Conservation (phyloP, 305 asterid species). For the Striga hermonthica region DNA sequence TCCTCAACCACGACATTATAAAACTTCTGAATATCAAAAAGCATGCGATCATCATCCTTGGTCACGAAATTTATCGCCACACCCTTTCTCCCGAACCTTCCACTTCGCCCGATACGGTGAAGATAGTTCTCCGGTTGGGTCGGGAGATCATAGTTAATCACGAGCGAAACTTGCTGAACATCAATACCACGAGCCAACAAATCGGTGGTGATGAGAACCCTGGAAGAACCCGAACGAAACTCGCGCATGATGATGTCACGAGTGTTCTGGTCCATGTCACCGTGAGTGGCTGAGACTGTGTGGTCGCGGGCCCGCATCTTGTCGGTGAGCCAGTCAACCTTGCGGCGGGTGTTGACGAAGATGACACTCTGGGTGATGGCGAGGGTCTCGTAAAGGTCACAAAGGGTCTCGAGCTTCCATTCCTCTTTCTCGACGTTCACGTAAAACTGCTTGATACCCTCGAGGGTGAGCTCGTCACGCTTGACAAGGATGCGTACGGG, state of each 20-base stretch:
- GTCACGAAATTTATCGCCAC: slow-evolving; percentile 87
- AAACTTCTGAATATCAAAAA: slow-evolving; percentile 68
- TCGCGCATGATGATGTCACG: slow-evolving; percentile 88
- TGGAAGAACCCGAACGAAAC: slow-evolving; percentile 84
- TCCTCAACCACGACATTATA: slow-evolving; percentile 74
- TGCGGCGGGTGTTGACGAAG: slow-evolving; percentile 88
- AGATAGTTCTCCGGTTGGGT: slow-evolving; percentile 93
- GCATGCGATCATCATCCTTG: slow-evolving; percentile 77
- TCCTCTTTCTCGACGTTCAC: slow-evolving; percentile 76
- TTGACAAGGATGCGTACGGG: slow-evolving; percentile 88
- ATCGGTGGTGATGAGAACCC: slow-evolving; percentile 89
- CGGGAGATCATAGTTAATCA: slow-evolving; percentile 84
- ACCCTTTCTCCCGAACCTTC: slow-evolving; percentile 90
- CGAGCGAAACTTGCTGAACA: slow-evolving; percentile 88
- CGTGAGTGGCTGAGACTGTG: slow-evolving; percentile 73
- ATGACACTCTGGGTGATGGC: slow-evolving; percentile 93
- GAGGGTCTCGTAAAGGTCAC: slow-evolving; percentile 74
- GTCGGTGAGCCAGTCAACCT: slow-evolving; percentile 93
- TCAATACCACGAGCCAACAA: slow-evolving; percentile 93
- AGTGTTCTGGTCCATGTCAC: slow-evolving; percentile 91
- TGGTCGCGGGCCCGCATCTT: slow-evolving; percentile 84
- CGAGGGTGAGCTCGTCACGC: slow-evolving; percentile 88
- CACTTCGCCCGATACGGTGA: slow-evolving; percentile 92
- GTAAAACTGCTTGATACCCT: slow-evolving; percentile 82
- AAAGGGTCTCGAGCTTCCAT: slow-evolving; percentile 84